A percentile compares a stretch with the other conserved stretches of the same genome.
phyloP scores from a whole-genome alignment of 805 yeast species.

The Ogataea naganishii region DNA sequence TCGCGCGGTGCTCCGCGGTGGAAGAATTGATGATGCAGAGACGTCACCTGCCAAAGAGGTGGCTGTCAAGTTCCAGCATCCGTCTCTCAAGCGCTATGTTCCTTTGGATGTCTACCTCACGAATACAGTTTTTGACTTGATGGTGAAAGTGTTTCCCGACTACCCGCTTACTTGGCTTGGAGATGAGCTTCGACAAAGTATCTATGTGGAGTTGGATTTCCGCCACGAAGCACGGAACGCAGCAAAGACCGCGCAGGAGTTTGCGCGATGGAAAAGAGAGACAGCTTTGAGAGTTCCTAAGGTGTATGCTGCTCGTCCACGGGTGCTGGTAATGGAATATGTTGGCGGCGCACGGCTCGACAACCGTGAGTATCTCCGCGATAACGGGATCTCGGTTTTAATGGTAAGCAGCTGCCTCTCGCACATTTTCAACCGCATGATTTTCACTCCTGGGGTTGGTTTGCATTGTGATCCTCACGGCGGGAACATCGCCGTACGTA shows the following conservation, averaged over 20 bases:
- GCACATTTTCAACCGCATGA: slow-evolving; percentile 90
- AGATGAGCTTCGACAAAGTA: slow-evolving; percentile 81
- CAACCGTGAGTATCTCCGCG: slow-evolving; percentile 54
- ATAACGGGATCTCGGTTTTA: slow-evolving; percentile 57
- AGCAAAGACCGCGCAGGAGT: slow-evolving; percentile 56
- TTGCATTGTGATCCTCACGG: slow-evolving; percentile 98
- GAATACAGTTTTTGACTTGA: slow-evolving; percentile 59
- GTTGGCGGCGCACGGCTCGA: slow-evolving; percentile 79
- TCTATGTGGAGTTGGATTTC: slow-evolving; percentile 87
- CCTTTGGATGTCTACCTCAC: slow-evolving; percentile 85
- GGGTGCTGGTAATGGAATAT: slow-evolving; percentile 84
- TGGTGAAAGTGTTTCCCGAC: slow-evolving; percentile 81
- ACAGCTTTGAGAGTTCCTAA: slow-evolving; percentile 81
- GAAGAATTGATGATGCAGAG: no score
- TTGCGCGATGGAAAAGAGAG: slow-evolving; percentile 38
- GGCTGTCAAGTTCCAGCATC: slow-evolving; percentile 94
- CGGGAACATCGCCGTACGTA: slow-evolving; percentile 78
- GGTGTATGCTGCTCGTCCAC: slow-evolving; percentile 52
- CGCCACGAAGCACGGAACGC: slow-evolving; percentile 82
- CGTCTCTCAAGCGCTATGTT: slow-evolving; percentile 75
- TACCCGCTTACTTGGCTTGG: slow-evolving; percentile 94
- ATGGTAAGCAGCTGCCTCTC: slow-evolving; percentile 81
- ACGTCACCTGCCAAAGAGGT: slow-evolving; percentile 53
- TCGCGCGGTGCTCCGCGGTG: slow-evolving; percentile 53
- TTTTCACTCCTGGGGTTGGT: slow-evolving; percentile 84